Percentiles rank a stretch among this genome's conserved stretches.
Conservation (phyloP, 148 eudicot genomes). For the Amaranthus cruentus region DNA sequence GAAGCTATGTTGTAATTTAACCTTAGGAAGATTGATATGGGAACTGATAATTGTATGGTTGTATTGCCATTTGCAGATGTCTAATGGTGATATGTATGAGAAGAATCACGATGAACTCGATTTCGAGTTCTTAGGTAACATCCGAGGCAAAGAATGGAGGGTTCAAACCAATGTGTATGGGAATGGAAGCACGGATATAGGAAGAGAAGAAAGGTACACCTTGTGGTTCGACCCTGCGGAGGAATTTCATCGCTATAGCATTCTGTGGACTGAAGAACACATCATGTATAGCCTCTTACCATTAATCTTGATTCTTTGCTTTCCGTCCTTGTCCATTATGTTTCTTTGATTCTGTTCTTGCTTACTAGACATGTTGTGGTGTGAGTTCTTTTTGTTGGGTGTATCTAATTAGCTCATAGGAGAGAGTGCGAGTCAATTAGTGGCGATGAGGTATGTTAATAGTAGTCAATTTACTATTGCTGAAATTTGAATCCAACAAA, state of each 20-base stretch:
- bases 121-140: conserved; percentile 88
- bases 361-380: conserved; percentile 9
- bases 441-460: background rate
- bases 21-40: background rate
- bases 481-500: conserved; percentile 1
- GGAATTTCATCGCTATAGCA: conserved; percentile 77
- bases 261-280: conserved; percentile 69
- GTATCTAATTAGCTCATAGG: too few species aligned
- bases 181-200: conserved; percentile 76
- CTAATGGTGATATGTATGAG: conserved; percentile 81
- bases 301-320: background rate
- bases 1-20: background rate
- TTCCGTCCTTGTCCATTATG: conserved; percentile 11
- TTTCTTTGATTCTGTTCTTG: conserved; percentile 12
- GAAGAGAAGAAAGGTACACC: conserved; percentile 86
- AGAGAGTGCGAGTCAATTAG: too few species aligned
- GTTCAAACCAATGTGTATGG: conserved; percentile 92
- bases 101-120: conserved; percentile 84
- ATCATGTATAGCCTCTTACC: conserved; percentile 49
- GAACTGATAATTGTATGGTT: background rate
- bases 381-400: background rate
- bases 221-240: conserved; percentile 93
- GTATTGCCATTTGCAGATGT: conserved; percentile 49
- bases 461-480: background rate
- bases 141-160: conserved; percentile 88